Evolutionary conservation across 768 basidiomycete species (phyloP), one percentile per base, ranked within the genome.

Genomic region (Candolleomyces efflorescens): DNA sequence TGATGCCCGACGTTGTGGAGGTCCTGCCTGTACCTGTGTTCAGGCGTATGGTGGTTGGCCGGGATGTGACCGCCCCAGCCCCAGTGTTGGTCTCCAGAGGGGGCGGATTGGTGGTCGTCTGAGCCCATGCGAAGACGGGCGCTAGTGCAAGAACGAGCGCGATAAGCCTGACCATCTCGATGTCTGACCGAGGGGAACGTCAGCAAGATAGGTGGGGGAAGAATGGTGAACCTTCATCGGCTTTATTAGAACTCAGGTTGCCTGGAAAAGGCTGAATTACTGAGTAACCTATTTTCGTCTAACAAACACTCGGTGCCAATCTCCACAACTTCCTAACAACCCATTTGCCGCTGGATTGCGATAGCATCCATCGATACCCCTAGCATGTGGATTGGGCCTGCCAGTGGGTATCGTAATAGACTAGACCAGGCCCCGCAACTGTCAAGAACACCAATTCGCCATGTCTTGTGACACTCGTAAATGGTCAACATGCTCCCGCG

Each of bases 101-200:
- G 18, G 51, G 51, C 15, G 51, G 51, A n/a, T 18, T 11, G 37
- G 49, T 27, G 22, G 49, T 27, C 17, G 22, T 15, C 32, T 50
- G 49, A 17, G 24, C 49, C 24, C 17, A 17, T n/a, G 27, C 49
- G 10, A 36, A 11, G 13, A 27, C 49, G 23, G 49, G 26, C 15
- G 15, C 49, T 1, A 50, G 27, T 11, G 49, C 49, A 3, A 50
- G 49, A 20, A 50, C 49, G 49, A 26, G 13, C 15, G 49, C 49
- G 49, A 27, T 24, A n/a, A 50, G 27, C 27, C 49, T 50, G 49
- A 50, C 49, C 49, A 50, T 50, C 49, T 50, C 32, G 49, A 26
- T 50, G 3, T 27, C 20, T 20, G 23, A 27, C 23, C 13, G 9
- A 15, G 49, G 49, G 18, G 23, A 32, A 11, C 32, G 41, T 43